A percentile compares a stretch with the other conserved stretches of the same genome.
These are phyloP conservation scores for Medicago ruthenica DNA, from an alignment of 306 rosid species.

Conservation along the genomic window DNA sequence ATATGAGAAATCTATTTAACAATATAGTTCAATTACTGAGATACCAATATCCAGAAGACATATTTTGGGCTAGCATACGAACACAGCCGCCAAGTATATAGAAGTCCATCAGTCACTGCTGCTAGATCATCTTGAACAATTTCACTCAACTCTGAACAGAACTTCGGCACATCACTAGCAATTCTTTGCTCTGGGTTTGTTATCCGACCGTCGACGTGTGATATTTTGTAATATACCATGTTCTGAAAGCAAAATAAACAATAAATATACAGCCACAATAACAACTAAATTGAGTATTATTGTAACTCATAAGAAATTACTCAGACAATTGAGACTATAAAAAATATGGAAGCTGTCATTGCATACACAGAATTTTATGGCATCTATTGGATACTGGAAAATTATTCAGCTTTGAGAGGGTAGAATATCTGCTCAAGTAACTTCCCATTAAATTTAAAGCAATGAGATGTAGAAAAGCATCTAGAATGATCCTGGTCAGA, in stretches of 20 bases:
- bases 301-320: conserved; percentile 11
- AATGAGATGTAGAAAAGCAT: conserved; percentile 20
- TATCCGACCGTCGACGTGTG: conserved; percentile 97
- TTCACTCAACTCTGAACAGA: conserved; percentile 98
- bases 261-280: conserved; percentile 35
- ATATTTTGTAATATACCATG: conserved; percentile 93
- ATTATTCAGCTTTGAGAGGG: conserved; percentile 21
- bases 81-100: conserved; percentile 94
- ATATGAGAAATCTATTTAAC: conserved; percentile 23
- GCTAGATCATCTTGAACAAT: conserved; percentile 93
- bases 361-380: conserved; percentile 25
- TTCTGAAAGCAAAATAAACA: conserved; percentile 67
- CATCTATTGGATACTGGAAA: conserved; percentile 10
- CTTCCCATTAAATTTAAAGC: conserved; percentile 12
- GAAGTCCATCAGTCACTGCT: conserved; percentile 90
- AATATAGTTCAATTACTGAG: conserved; percentile 37
- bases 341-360: conserved; percentile 6
- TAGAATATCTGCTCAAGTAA: conserved; percentile 26
- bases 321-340: conserved; percentile 9
- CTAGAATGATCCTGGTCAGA: conserved; percentile 15
- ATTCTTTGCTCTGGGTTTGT: conserved; percentile 95
- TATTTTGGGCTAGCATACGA: conserved; percentile 99
- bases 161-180: conserved; percentile 93
- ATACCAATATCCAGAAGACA: conserved; percentile 97
- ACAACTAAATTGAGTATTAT: conserved; percentile 22